phyloP scores from a whole-genome alignment of 306 rosid genomes.

The Dicorynia guianensis region DNA sequence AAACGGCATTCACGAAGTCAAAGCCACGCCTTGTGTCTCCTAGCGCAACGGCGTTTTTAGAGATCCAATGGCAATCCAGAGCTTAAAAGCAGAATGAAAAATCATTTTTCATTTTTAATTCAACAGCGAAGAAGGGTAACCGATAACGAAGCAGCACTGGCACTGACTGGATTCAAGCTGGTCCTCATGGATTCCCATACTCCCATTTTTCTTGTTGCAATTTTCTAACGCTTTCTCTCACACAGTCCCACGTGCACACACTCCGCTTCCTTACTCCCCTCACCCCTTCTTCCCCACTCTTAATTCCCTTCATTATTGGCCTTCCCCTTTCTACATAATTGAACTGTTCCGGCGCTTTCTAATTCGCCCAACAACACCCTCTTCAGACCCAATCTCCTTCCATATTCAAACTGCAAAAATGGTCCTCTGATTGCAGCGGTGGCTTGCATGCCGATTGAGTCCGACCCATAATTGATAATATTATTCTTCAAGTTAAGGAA shows the following conservation, averaged over 20 bases:
- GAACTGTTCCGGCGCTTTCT: neutral
- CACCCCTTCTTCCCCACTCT: neutral
- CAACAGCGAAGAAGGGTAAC: neutral
- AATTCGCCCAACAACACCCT: neutral
- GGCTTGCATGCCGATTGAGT: constrained; percentile 40
- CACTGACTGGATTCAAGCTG: constrained; percentile 44
- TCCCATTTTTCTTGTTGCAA: neutral
- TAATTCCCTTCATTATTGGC: neutral
- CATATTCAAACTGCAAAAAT: constrained; percentile 28
- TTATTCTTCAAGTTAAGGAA: constrained; percentile 22
- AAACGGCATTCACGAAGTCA: constrained; percentile 33
- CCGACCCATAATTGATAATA: neutral
- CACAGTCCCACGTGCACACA: constrained; percentile 54
- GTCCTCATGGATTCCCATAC: constrained; percentile 40
- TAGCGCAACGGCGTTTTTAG: constrained; percentile 43
- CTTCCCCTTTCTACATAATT: neutral
- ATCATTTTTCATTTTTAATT: neutral
- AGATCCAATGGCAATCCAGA: constrained; percentile 42
- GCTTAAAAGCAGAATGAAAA: neutral
- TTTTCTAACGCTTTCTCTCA: constrained; percentile 43
- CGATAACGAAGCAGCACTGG: neutral
- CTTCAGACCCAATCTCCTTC: constrained; percentile 28
- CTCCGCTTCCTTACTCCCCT: constrained; percentile 3
- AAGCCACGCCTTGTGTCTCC: constrained; percentile 27
- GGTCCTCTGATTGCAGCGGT: constrained; percentile 38